A percentile compares a stretch with the other conserved stretches of the same genome.
Evolutionary conservation across 345 rosid species (phyloP).

Genomic region (Nasturtium officinale): DNA sequence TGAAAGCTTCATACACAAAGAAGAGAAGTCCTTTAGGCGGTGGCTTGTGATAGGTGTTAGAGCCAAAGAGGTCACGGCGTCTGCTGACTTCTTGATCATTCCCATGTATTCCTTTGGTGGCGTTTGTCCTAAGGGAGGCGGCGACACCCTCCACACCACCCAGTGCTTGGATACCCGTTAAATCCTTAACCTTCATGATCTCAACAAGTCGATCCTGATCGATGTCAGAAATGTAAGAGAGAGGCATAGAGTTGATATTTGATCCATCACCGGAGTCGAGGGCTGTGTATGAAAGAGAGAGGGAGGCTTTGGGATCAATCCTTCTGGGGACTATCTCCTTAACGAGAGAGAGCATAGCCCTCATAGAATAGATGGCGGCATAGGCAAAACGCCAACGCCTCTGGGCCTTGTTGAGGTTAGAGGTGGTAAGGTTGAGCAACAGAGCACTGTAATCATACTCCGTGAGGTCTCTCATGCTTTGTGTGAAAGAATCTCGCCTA

Average conservation of each 20-base stretch:
- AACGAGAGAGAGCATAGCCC: conserved; percentile 61
- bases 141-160: conserved; percentile 64
- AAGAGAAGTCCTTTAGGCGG: conserved; percentile 62
- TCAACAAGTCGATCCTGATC: conserved; percentile 45
- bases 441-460: conserved; percentile 41
- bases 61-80: conserved; percentile 53
- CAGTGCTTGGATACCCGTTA: conserved; percentile 39
- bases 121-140: conserved; percentile 53
- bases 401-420: conserved; percentile 53
- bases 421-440: conserved; percentile 43
- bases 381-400: conserved; percentile 72
- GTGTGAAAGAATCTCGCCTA: not conserved
- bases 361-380: conserved; percentile 52
- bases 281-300: conserved; percentile 36
- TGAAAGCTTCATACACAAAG: conserved; percentile 61
- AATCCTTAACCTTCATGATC: conserved; percentile 52
- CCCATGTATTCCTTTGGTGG: conserved; percentile 52
- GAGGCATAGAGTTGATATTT: conserved; percentile 26
- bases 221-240: conserved; percentile 36
- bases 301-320: conserved; percentile 26
- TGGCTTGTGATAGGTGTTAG: conserved; percentile 62
- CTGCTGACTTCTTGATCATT: conserved; percentile 44
- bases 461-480: conserved; percentile 45
- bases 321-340: conserved; percentile 42
- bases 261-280: conserved; percentile 38